Evolutionary conservation across 805 yeast species (phyloP).

Genomic region (Clavispora vitiphila): DNA sequence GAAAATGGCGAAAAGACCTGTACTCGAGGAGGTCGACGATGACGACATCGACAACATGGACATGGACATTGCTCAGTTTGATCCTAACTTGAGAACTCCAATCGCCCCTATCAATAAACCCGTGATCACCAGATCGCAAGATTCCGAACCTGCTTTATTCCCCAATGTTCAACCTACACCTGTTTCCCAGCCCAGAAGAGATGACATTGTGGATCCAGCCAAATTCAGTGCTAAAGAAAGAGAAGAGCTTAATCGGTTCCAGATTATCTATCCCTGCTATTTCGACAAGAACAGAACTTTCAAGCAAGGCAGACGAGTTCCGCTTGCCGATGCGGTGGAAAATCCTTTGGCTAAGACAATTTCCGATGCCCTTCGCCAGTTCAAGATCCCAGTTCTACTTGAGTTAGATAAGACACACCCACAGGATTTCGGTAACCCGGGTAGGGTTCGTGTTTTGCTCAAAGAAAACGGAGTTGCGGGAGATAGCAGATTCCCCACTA

Average conservation of each 20-base stretch:
- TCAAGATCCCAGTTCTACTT: conserved; percentile 41
- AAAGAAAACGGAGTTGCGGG: conserved; percentile 45
- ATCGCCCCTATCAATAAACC: conserved; percentile 63
- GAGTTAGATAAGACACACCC: conserved; percentile 90
- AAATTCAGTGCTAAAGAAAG: conserved; percentile 33
- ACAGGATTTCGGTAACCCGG: conserved; percentile 96
- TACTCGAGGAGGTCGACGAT: conserved; percentile 70
- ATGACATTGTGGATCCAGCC: conserved; percentile 12
- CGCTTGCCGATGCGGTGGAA: conserved; percentile 60
- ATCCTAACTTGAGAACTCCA: conserved; percentile 60
- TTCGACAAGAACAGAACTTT: conserved; percentile 76
- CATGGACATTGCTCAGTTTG: conserved; percentile 90
- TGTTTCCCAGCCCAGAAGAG: conserved; percentile 2
- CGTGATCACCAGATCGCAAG: conserved; percentile 57
- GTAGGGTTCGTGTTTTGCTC: conserved; percentile 78
- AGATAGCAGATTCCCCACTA: conserved; percentile 33
- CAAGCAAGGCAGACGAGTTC: conserved; percentile 79
- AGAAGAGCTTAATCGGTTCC: conserved; percentile 63
- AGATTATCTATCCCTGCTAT: conserved; percentile 84
- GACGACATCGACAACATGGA: conserved; percentile 90
- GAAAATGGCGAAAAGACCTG: conserved; percentile 49
- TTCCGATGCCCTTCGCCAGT: conserved; percentile 61
- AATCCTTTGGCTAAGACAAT: conserved; percentile 86
- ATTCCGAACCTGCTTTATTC: conserved; percentile 25
- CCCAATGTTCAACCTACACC: conserved; percentile 24